phyloP scores from a whole-genome alignment of 257 asterid genomes.

The Nicotiana benthamiana region DNA sequence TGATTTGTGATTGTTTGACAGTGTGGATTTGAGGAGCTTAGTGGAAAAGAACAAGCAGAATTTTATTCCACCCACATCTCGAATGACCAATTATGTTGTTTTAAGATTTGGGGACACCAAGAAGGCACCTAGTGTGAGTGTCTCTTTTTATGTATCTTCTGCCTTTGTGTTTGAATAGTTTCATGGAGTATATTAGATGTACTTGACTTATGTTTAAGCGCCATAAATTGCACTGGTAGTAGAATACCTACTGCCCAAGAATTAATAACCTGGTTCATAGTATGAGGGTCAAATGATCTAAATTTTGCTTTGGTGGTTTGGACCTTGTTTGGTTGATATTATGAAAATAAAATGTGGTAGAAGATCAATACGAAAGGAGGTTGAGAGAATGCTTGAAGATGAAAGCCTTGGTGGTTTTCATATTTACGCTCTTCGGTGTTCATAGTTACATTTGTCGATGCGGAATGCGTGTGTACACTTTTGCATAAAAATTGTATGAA shows the following conservation, averaged over 20 bases:
- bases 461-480: neutral
- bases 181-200: neutral
- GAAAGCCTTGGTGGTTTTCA: neutral
- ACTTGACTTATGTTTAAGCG: neutral
- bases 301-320: neutral
- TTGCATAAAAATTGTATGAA: neutral
- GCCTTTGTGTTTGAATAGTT: neutral
- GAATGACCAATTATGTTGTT: slow-evolving; percentile 93
- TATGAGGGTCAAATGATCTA: neutral
- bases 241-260: neutral
- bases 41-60: slow-evolving; percentile 77
- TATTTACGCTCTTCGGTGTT: neutral
- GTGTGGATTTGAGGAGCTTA: slow-evolving; percentile 85
- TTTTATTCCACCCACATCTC: slow-evolving; percentile 68
- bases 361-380: neutral
- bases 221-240: neutral
- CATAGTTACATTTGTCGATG: neutral
- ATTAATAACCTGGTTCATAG: neutral
- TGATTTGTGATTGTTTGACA: slow-evolving; percentile 19
- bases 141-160: neutral
- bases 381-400: neutral
- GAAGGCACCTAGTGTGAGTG: slow-evolving; percentile 52
- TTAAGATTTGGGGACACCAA: slow-evolving; percentile 58
- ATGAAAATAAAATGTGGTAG: neutral
- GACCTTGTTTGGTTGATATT: neutral